Evolutionary conservation across 2,329 filamentous ascomycete genomes (phyloP).

Genomic region (Calonectria montana): DNA sequence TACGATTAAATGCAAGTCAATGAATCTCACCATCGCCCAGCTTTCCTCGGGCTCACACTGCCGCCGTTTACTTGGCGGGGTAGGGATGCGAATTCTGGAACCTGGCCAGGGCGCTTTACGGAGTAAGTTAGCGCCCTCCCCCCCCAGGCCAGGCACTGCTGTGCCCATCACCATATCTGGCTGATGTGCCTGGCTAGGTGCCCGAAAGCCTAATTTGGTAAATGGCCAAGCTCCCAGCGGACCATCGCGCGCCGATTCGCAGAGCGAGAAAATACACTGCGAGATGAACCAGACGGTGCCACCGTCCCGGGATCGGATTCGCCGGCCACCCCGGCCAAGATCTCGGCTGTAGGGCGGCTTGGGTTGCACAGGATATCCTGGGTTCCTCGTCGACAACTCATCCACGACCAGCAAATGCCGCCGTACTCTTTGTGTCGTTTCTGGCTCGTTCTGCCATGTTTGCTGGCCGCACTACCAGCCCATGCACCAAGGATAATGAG

Average conservation of each 20-base stretch:
- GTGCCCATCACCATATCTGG: not conserved
- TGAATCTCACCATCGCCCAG: not conserved
- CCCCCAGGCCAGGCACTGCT: not conserved
- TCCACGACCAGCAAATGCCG: not conserved
- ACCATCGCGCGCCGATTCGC: not conserved
- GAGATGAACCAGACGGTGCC: not conserved
- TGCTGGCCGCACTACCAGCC: not conserved
- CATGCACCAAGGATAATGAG: not conserved
- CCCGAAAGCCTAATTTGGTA: not conserved
- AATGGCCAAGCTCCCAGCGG: not conserved
- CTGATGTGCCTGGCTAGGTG: not conserved
- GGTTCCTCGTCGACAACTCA: not conserved
- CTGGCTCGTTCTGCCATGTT: not conserved
- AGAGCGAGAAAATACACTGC: slow-evolving; percentile 8
- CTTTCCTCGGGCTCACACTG: slow-evolving; percentile 5
- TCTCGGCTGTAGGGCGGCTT: slow-evolving; percentile 6
- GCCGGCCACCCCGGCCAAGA: slow-evolving; percentile 4
- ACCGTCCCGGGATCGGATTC: not conserved
- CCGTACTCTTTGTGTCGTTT: not conserved
- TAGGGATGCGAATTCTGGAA: not conserved
- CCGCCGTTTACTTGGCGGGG: slow-evolving; percentile 22
- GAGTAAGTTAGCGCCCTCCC: too few species aligned
- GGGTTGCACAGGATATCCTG: not conserved
- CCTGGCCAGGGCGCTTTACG: not conserved
- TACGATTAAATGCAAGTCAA: not conserved